These are phyloP conservation scores for Corymbia maculata DNA, from an alignment of 345 rosid genomes.

Conservation along the genomic window DNA sequence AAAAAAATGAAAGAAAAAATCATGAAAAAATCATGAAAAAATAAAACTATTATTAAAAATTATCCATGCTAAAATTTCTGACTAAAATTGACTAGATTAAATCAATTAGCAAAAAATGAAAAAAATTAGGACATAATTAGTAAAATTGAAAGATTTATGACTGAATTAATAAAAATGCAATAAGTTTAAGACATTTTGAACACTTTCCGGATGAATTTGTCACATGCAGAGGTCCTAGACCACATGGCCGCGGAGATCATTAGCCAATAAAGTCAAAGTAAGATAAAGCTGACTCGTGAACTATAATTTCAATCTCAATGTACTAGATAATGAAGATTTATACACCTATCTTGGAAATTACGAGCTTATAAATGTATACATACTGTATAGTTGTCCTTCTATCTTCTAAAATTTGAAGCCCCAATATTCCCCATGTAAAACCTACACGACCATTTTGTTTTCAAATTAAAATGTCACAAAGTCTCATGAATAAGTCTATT, in stretches of 20 bases:
- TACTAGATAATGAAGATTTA: background rate
- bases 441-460: background rate
- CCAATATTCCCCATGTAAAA: background rate
- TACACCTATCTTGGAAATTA: background rate
- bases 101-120: too few relatives aligned
- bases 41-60: too few relatives aligned
- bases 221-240: background rate
- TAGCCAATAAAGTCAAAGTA: background rate
- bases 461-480: too few relatives aligned
- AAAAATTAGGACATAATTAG: too few relatives aligned
- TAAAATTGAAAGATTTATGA: too few relatives aligned
- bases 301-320: background rate
- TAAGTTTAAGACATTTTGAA: too few relatives aligned
- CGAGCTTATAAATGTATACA: background rate
- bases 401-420: background rate
- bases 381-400: background rate
- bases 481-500: too few relatives aligned
- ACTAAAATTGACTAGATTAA: too few relatives aligned
- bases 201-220: background rate
- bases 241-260: background rate
- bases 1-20: too few relatives aligned
- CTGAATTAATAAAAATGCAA: background rate
- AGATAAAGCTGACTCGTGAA: background rate
- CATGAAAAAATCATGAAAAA: too few relatives aligned
- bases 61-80: too few relatives aligned